phyloP scores from a whole-genome alignment of 2,329 filamentous ascomycete species.

The Penicillium janthinellum region DNA sequence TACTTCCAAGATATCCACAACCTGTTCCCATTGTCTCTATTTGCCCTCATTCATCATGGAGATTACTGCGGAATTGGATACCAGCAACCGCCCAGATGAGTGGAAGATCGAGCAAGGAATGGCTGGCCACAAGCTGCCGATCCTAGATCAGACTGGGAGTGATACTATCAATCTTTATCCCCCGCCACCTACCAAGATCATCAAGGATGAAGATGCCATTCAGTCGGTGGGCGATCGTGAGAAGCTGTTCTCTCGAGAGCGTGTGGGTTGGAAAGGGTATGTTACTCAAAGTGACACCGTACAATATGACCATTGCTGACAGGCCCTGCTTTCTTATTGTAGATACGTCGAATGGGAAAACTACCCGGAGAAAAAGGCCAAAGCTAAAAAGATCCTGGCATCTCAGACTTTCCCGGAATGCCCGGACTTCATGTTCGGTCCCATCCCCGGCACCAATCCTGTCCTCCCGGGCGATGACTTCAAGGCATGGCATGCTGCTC shows the following conservation, averaged over 20 bases:
- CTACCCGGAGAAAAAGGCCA: constrained; percentile 67
- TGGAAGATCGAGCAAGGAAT: constrained; percentile 59
- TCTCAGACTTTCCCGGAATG: constrained; percentile 53
- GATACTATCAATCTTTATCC: constrained; percentile 36
- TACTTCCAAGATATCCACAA: neutral
- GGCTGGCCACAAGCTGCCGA: constrained; percentile 48
- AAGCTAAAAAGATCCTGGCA: constrained; percentile 58
- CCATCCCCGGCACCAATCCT: constrained; percentile 60
- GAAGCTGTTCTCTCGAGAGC: constrained; percentile 47
- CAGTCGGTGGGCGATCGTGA: constrained; percentile 43
- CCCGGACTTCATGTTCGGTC: constrained; percentile 60
- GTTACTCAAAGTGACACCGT: neutral
- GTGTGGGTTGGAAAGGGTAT: constrained; percentile 51
- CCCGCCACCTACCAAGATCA: constrained; percentile 30
- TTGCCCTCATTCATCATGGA: constrained; percentile 2
- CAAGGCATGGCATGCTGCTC: constrained; percentile 61
- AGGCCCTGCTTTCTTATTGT: neutral
- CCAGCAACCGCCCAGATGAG: constrained; percentile 47
- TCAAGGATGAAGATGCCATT: constrained; percentile 48
- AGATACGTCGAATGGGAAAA: constrained; percentile 70
- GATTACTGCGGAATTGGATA: constrained; percentile 8
- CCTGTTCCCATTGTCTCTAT: neutral
- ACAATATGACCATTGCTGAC: constrained; percentile 1
- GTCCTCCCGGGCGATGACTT: constrained; percentile 59
- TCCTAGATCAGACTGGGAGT: constrained; percentile 50